Conservation (phyloP, 805 yeast species). For the Candida easanensis region DNA sequence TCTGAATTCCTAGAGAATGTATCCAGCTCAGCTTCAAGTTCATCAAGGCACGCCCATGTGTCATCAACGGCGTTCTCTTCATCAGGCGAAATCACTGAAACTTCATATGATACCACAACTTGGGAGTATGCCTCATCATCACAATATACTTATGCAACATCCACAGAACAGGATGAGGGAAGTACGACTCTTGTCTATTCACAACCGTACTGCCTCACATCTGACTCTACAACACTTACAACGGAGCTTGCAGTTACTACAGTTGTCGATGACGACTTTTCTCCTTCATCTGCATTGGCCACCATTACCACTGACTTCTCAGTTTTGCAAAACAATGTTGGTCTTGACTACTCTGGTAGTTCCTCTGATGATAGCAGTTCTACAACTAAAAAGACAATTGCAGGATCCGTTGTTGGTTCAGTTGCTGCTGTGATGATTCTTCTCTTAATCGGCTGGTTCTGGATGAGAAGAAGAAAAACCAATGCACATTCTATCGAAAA, state of each 20-base stretch:
- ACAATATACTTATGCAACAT: slow-evolving; percentile 6
- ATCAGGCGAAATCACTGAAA: not conserved
- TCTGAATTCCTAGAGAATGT: too few relatives aligned
- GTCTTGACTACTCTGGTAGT: not conserved
- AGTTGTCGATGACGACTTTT: slow-evolving; percentile 1
- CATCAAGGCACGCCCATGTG: too few relatives aligned
- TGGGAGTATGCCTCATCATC: slow-evolving; percentile 7
- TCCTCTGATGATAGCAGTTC: not conserved
- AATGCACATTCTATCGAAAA: slow-evolving; percentile 11
- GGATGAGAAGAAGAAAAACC: slow-evolving; percentile 12
- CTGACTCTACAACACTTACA: slow-evolving; percentile 17
- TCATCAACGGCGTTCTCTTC: slow-evolving; percentile 4
- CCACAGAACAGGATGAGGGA: slow-evolving; percentile 4
- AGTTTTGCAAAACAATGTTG: slow-evolving; percentile 11
- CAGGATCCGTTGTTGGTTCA: slow-evolving; percentile 29
- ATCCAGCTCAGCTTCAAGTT: too few relatives aligned
- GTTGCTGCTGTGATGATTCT: slow-evolving; percentile 20
- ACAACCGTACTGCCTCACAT: slow-evolving; percentile 22
- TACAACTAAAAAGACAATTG: slow-evolving; percentile 14
- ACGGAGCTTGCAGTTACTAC: slow-evolving; percentile 21
- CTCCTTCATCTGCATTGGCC: slow-evolving; percentile 2
- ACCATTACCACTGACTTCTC: slow-evolving; percentile 22
- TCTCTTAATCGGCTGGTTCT: slow-evolving; percentile 16
- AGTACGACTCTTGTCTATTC: slow-evolving; percentile 18
- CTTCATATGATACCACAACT: not conserved